These are phyloP conservation scores for Phialocephala subalpina DNA, from an alignment of 2,329 filamentous ascomycete genomes.

Conservation along the genomic window DNA sequence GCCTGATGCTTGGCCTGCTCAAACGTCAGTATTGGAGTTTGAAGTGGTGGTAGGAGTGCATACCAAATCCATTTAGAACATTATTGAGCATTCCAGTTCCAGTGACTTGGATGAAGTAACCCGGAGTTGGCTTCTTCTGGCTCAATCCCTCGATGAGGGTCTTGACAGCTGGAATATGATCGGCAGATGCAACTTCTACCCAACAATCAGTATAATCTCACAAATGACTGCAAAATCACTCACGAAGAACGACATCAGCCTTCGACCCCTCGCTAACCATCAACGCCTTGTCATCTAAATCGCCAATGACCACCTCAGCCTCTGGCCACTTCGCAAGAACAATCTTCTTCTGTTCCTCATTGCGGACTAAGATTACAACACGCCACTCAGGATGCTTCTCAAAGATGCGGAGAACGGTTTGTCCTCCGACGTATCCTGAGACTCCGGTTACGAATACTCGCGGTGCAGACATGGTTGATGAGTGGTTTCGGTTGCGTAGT, in stretches of 20 bases:
- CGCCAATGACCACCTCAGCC: constrained; percentile 42
- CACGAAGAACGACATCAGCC: constrained; percentile 49
- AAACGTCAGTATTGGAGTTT: neutral
- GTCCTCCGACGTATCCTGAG: constrained; percentile 36
- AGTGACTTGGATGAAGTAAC: constrained; percentile 59
- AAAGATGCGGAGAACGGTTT: constrained; percentile 25
- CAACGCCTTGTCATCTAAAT: constrained; percentile 44
- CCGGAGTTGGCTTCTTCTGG: constrained; percentile 51
- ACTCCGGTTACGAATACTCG: constrained; percentile 37
- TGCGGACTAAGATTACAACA: constrained; percentile 31
- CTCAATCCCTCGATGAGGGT: constrained; percentile 57
- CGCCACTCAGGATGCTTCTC: constrained; percentile 36
- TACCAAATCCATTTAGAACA: constrained; percentile 44
- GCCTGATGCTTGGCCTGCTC: constrained; percentile 43
- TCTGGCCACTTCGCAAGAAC: constrained; percentile 27
- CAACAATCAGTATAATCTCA: constrained; percentile 13
- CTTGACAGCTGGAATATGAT: constrained; percentile 42
- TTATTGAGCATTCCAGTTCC: constrained; percentile 55
- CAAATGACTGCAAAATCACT: no score
- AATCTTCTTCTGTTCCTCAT: constrained; percentile 28
- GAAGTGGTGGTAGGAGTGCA: constrained; percentile 34
- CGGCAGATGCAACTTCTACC: constrained; percentile 35
- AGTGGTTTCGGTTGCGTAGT: constrained; percentile 4
- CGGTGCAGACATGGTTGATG: constrained; percentile 20
- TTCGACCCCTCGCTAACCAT: constrained; percentile 43